Percentiles rank a stretch among this genome's conserved stretches.
Conservation (phyloP, 345 rosid genomes). For the Eucalyptus cloeziana region DNA sequence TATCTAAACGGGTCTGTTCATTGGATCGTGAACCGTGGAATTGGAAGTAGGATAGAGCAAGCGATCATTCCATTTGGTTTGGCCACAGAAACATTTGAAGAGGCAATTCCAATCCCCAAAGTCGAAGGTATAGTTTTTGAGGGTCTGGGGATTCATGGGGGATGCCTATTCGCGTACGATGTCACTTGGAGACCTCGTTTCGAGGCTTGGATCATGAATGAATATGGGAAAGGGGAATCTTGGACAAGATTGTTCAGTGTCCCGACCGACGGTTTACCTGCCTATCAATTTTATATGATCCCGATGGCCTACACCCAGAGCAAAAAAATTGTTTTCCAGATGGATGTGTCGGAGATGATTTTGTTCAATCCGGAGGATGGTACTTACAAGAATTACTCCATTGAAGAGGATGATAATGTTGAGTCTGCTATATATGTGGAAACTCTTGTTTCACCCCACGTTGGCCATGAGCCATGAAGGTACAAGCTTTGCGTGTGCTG, state of each 20-base stretch:
- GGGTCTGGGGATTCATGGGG: not conserved
- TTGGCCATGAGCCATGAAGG: not conserved
- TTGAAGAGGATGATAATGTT: not conserved
- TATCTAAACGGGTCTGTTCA: slow-evolving; percentile 1
- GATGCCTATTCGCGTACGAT: not conserved
- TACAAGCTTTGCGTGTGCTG: not conserved
- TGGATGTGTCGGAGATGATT: not conserved
- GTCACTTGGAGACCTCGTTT: not conserved
- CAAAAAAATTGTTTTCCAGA: not conserved
- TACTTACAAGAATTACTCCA: not conserved
- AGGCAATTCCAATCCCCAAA: not conserved
- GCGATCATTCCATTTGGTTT: not conserved
- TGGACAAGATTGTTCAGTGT: not conserved
- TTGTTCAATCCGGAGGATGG: not conserved
- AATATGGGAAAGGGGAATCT: not conserved
- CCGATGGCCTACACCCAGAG: not conserved
- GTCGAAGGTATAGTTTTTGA: not conserved
- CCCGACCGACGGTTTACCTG: not conserved
- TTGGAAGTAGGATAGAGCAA: no score
- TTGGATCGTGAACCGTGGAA: not conserved
- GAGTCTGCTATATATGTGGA: not conserved
- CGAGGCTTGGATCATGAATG: not conserved
- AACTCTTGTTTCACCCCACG: not conserved
- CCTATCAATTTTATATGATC: not conserved
- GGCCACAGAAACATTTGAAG: not conserved